Percentiles rank a stretch among this genome's conserved stretches.
Evolutionary conservation across 2,329 filamentous ascomycete species (phyloP).

Genomic region (Drechslera avenae): DNA sequence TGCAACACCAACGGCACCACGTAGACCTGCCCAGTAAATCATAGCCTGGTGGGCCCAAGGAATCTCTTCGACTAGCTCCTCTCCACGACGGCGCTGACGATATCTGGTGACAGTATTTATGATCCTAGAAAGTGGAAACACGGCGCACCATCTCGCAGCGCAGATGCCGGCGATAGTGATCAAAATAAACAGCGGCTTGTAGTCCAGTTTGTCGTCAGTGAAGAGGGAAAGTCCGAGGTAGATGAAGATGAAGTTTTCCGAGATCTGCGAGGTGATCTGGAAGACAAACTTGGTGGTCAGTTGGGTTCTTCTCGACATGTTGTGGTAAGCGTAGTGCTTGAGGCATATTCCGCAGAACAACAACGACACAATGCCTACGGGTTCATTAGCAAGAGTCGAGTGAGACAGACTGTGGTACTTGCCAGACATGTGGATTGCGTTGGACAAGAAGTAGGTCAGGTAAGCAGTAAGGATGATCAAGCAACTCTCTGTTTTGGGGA

Average conservation of each 20-base stretch:
- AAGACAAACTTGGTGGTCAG: slow-evolving; percentile 98
- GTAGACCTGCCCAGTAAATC: slow-evolving; percentile 98
- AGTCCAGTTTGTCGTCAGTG: slow-evolving; percentile 84
- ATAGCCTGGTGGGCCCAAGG: slow-evolving; percentile 98
- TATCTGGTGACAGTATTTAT: slow-evolving; percentile 96
- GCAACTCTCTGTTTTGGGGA: slow-evolving; percentile 96
- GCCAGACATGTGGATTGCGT: slow-evolving; percentile 95
- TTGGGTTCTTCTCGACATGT: slow-evolving; percentile 97
- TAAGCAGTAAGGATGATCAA: slow-evolving; percentile 93
- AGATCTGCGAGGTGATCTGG: slow-evolving; percentile 89
- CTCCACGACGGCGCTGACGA: slow-evolving; percentile 74
- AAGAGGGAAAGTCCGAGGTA: slow-evolving; percentile 95
- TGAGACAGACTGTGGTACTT: slow-evolving; percentile 44
- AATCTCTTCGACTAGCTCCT: slow-evolving; percentile 75
- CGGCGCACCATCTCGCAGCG: slow-evolving; percentile 87
- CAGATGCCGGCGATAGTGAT: slow-evolving; percentile 92
- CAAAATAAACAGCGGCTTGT: slow-evolving; percentile 94
- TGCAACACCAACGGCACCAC: slow-evolving; percentile 93
- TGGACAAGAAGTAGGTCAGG: slow-evolving; percentile 96
- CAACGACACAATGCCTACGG: slow-evolving; percentile 85
- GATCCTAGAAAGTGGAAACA: slow-evolving; percentile 85
- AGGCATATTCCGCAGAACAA: slow-evolving; percentile 97
- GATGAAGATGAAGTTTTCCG: slow-evolving; percentile 99
- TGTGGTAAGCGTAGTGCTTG: slow-evolving; percentile 99
- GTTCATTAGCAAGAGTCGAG: slow-evolving; percentile 15